Conservation (phyloP, 371 early-diverging fungal genomes). For the Blakeslea trispora region DNA sequence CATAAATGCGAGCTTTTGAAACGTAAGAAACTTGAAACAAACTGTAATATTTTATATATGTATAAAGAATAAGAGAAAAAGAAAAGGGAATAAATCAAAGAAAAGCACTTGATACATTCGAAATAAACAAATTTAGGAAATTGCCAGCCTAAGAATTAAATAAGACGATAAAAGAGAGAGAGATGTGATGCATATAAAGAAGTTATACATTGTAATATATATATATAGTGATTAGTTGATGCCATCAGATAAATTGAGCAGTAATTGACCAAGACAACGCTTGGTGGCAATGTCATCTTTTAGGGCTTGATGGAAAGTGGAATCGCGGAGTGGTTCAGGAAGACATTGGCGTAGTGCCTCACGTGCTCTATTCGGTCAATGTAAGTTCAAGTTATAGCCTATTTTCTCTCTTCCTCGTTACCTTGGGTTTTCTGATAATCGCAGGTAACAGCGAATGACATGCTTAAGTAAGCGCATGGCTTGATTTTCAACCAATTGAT, state of each 20-base stretch:
- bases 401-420: constrained; percentile 22
- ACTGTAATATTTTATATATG: too few relatives aligned
- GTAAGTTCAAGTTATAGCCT: too few relatives aligned
- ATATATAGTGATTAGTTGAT: constrained; percentile 16
- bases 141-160: too few relatives aligned
- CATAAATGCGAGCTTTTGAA: too few relatives aligned
- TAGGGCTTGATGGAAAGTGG: constrained; percentile 74
- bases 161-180: too few relatives aligned
- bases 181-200: too few relatives aligned
- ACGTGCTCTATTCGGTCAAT: constrained; percentile 78
- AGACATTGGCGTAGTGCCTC: constrained; percentile 88
- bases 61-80: too few relatives aligned
- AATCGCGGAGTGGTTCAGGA: constrained; percentile 82
- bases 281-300: constrained; percentile 88
- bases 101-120: too few relatives aligned
- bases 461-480: constrained; percentile 91
- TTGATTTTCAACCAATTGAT: constrained; percentile 85
- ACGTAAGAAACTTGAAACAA: too few relatives aligned
- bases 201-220: too few relatives aligned
- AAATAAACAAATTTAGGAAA: too few relatives aligned
- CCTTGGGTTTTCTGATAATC: constrained; percentile 92
- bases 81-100: too few relatives aligned
- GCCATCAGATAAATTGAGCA: constrained; percentile 65
- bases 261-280: constrained; percentile 65
- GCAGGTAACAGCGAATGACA: constrained; percentile 93